Evolutionary conservation across 257 asterid genomes (phyloP).

Genomic region (Plantago major): DNA sequence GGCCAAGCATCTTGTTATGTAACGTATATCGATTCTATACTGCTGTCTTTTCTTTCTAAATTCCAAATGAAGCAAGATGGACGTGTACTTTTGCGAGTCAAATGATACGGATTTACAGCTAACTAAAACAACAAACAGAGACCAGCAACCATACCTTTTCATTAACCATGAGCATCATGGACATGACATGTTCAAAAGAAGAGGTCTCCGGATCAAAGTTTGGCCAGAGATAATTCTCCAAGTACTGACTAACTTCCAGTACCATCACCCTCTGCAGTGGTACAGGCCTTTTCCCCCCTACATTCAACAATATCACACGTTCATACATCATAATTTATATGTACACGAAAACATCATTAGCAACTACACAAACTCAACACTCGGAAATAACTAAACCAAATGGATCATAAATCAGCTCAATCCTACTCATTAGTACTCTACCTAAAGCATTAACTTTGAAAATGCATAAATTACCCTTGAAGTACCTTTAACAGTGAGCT

Average conservation of each 20-base stretch:
- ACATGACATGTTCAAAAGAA: constrained; percentile 95
- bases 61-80: not conserved
- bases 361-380: too few relatives aligned
- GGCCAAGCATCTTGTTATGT: too few relatives aligned
- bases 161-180: constrained; percentile 95
- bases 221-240: constrained; percentile 98
- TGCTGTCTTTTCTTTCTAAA: too few relatives aligned
- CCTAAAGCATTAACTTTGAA: too few relatives aligned
- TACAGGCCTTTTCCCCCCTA: constrained; percentile 86
- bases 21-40: too few relatives aligned
- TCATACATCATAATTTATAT: too few relatives aligned
- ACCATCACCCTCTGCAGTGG: constrained; percentile 98
- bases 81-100: not conserved
- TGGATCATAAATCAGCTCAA: too few relatives aligned
- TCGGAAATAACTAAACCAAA: too few relatives aligned
- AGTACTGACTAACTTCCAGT: constrained; percentile 93
- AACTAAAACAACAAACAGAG: not conserved
- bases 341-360: too few relatives aligned
- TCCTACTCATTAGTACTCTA: too few relatives aligned
- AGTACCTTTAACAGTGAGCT: constrained; percentile 81
- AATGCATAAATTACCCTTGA: constrained; percentile 13
- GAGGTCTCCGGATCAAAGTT: constrained; percentile 81
- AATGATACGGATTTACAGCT: too few relatives aligned
- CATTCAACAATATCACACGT: constrained; percentile 19
- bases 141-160: constrained; percentile 62